Evolutionary conservation across 2,329 filamentous ascomycete genomes (phyloP).

Genomic region (Epichloe scottii): DNA sequence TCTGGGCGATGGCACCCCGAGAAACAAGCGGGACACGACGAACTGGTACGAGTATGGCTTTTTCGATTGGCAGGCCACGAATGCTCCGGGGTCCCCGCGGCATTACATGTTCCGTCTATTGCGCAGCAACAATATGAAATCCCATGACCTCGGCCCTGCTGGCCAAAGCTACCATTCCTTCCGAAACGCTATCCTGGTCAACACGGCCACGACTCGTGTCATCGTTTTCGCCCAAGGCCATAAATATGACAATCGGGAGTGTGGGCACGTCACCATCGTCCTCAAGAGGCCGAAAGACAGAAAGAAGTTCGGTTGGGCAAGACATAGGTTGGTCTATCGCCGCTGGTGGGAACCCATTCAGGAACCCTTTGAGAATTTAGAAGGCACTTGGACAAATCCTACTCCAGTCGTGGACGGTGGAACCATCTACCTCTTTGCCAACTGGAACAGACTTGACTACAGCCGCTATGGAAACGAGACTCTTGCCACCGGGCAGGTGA

Average conservation of each 20-base stretch:
- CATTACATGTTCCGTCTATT: constrained; percentile 12
- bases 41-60: no score
- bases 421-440: constrained; percentile 19
- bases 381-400: constrained; percentile 19
- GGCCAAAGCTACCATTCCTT: constrained; percentile 18
- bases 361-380: constrained; percentile 13
- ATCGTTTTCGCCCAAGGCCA: constrained; percentile 17
- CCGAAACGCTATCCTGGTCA: constrained; percentile 15
- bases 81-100: no score
- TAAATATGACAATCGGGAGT: constrained; percentile 15
- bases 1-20: no score
- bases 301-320: accelerated
- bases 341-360: constrained; percentile 11
- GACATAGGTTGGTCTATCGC: no score
- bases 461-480: constrained; percentile 14
- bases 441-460: constrained; percentile 16
- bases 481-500: constrained; percentile 11
- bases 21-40: no score
- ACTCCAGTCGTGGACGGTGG: constrained; percentile 17
- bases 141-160: constrained; percentile 13
- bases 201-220: constrained; percentile 13
- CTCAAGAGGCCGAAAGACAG: constrained; percentile 10
- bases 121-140: constrained; percentile 16
- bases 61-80: no score
- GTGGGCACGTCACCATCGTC: constrained; percentile 18